A percentile compares a stretch with the other conserved stretches of the same genome.
These are phyloP conservation scores for Xylaria curta DNA, from an alignment of 495 filamentous ascomycete species.

Conservation along the genomic window DNA sequence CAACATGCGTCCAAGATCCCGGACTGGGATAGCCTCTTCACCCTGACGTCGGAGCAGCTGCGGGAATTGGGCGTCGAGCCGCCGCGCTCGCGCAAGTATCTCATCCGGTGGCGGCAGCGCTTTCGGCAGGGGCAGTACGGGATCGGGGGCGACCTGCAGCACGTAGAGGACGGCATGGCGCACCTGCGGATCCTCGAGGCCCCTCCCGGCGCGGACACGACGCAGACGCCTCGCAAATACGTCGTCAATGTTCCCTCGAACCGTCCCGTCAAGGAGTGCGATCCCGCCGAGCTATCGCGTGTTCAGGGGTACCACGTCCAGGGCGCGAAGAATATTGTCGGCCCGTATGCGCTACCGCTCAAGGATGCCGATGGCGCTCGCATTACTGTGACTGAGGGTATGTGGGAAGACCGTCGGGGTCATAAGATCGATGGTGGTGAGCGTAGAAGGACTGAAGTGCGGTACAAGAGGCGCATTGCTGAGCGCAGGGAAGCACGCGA, in stretches of 20 bases:
- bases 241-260: conserved; percentile 77
- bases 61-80: conserved; percentile 85
- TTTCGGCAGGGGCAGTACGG: conserved; percentile 79
- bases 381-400: conserved; percentile 75
- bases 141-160: conserved; percentile 75
- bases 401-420: conserved; percentile 86
- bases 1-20: conserved; percentile 83
- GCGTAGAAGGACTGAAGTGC: conserved; percentile 81
- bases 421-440: conserved; percentile 97
- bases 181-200: conserved; percentile 71
- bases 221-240: conserved; percentile 36
- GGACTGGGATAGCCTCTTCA: conserved; percentile 88
- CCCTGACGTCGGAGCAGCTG: conserved; percentile 74
- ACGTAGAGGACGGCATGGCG: conserved; percentile 75
- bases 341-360: conserved; percentile 69
- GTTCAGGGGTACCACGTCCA: conserved; percentile 70
- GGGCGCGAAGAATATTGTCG: conserved; percentile 68
- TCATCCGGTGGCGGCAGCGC: conserved; percentile 83
- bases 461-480: conserved; percentile 60
- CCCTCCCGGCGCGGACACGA: conserved; percentile 33
- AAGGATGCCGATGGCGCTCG: conserved; percentile 69
- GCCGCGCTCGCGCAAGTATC: conserved; percentile 78
- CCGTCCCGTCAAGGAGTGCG: conserved; percentile 51
- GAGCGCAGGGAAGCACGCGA: conserved; percentile 55
- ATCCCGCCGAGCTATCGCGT: conserved; percentile 51